Base-by-base conservation (phyloP, 2,329 filamentous ascomycete genomes). In the Neospermospora avenae region DNA sequence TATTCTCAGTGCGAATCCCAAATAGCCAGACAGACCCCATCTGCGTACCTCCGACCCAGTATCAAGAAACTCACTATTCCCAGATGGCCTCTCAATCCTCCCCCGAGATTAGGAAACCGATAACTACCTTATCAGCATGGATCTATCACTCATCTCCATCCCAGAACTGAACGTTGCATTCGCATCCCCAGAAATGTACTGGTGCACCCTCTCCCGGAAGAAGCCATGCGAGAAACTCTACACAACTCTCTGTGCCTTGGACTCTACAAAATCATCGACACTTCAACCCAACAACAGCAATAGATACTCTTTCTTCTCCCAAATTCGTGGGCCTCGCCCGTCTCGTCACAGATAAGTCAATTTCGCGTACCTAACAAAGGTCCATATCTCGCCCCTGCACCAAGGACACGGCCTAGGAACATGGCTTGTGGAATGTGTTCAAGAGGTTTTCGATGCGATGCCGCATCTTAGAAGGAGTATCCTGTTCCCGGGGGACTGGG, bases 291-390 rank as follows among this genome's bases (percentile, higher is more conserved):
- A n/a, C n/a, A n/a, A n/a, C n/a, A n/a, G n/a, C n/a, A n/a, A n/a
- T n/a, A n/a, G n/a, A n/a, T n/a, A n/a, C n/a, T n/a, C n/a, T n/a
- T n/a, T n/a, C n/a, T n/a, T n/a, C n/a, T n/a, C 14, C 25, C 55
- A n/a, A 44, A n/a, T 55, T 62, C 45, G 75, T 87, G 49, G 85
- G 84, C 1, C 77, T 86, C 60, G 80, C 79, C 1, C 79, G 88
- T 22, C 74, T 88, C 22, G 75, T 90, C 54, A 91, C 88, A 4
- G 88, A 91, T 72, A 81, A 82, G 67, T 79, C 84, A 89, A 86
- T 0, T 84, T 90, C 65, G 84, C 81, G 42, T 91, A 89, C 66
- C 73, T 88, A 39, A 87, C 86, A 18, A 87, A 90, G 67, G 83
- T 89, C 31, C 90, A 86, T 70, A 77, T 90, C 22, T 72, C 82